phyloP scores from a whole-genome alignment of 495 filamentous ascomycete genomes.

The Trichoderma virens region DNA sequence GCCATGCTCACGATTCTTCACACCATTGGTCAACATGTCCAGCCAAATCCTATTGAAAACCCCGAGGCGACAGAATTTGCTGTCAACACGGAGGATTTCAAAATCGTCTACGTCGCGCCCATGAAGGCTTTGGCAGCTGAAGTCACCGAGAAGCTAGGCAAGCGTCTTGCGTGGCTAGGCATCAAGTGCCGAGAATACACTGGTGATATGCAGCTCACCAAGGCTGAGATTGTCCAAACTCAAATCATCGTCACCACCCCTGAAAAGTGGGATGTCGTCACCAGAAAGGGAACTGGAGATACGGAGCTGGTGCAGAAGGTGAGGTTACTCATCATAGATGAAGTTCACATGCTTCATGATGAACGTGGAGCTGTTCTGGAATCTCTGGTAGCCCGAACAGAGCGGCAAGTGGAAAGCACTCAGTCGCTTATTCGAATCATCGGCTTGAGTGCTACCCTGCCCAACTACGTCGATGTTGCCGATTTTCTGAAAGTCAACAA shows the following conservation, averaged over 20 bases:
- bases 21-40: constrained; percentile 74
- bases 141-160: constrained; percentile 91
- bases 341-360: constrained; percentile 99
- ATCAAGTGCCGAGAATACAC: constrained; percentile 86
- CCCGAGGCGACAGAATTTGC: constrained; percentile 65
- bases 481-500: constrained; percentile 96
- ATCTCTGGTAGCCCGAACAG: constrained; percentile 86
- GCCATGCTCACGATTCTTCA: constrained; percentile 95
- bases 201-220: constrained; percentile 97
- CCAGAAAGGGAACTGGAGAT: constrained; percentile 91
- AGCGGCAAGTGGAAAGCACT: constrained; percentile 95
- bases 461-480: constrained; percentile 93
- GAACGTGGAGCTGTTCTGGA: constrained; percentile 94
- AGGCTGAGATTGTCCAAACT: constrained; percentile 87
- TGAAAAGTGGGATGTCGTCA: constrained; percentile 99
- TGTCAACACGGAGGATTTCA: constrained; percentile 81
- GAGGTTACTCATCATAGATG: constrained; percentile 91
- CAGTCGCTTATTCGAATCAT: constrained; percentile 95
- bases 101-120: constrained; percentile 95
- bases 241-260: constrained; percentile 98
- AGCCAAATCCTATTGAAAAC: constrained; percentile 69
- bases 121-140: constrained; percentile 98
- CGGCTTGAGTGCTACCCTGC: constrained; percentile 88
- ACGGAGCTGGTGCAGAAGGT: constrained; percentile 98
- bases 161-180: constrained; percentile 85